Base-by-base conservation (phyloP, 495 filamentous ascomycete genomes). In the Pyronema domesticum region DNA sequence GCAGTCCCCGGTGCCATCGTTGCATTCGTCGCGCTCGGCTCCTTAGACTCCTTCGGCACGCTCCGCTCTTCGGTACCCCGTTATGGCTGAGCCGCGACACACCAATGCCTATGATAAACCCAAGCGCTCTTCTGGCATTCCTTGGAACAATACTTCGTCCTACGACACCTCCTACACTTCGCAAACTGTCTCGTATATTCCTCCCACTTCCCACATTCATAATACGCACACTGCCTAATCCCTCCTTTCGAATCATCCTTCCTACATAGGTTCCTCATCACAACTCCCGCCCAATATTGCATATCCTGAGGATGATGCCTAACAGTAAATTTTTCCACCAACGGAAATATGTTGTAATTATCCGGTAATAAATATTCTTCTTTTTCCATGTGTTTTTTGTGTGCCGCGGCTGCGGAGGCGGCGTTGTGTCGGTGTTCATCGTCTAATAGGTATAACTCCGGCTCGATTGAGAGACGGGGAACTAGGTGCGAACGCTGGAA, bases 81-180 rank as follows among this genome's bases (percentile, higher is more conserved):
- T 51, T 37, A 64, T 57, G 57, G 60, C 10, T 60, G 57, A 10
- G 88, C 83, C 49, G 85, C 85, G 43, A 86, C 82, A 68, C 91
- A 98, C 91, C 91, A 98, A 69, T 95, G 89, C 44, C 91, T 80
- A 65, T 98, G 91, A 68, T 85, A 94, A 10, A 91, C 86, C 91
- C 91, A 98, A 7, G 91, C 91, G 59, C 86, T 88, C 73, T 98
- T 96, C 69, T 98, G 91, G 71, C 91, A 98, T 64, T 95, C 91
- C 70, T 98, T 98, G 76, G 87, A 94, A 80, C 91, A 98, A 71
- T 98, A 98, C 67, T 98, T 98, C 58, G 91, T 98, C 57, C 91
- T 81, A 58, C 91, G 81, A 71, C 91, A 98, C 47, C 91, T 81
- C 43, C 91, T 82, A 70, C 91, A 98, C 68, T 98, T 98, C 60